Evolutionary conservation across 2,329 filamentous ascomycete species (phyloP), one percentile per base, ranked within the genome.

Genomic region (Parafenestella ontariensis): DNA sequence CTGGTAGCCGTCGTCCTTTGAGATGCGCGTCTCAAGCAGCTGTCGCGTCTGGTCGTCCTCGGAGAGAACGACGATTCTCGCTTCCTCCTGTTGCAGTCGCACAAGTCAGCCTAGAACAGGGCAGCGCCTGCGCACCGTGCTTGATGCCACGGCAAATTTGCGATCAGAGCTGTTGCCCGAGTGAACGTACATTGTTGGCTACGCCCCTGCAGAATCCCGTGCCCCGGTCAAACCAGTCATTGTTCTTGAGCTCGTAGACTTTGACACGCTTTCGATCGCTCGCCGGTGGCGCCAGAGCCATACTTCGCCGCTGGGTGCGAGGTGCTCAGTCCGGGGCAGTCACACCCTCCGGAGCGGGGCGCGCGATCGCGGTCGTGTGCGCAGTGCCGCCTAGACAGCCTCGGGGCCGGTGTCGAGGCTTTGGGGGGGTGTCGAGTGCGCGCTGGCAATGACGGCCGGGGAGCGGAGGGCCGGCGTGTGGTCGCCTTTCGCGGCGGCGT

Each of bases 171-270:
- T 43, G 7, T 21, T 10, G 24, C n/a, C 29, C 49, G 28, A 31
- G 15, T n/a, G n/a, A 20, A 76, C 89, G 76, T 85, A 95, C 90
- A 76, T 87, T 84, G 61, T 88, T 79, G 62, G 90, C 85, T 62
- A 87, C 84, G 43, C 93, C 92, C 56, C 87, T 91, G 77, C 95
- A 98, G 77, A 97, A 97, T 59, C 95, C 95, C 43, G 95, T 99
- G 62, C 95, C 95, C 71, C 94, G 86, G 79, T 99, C 95, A 76
- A 94, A 97, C 95, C 95, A 99, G 86, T 98, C 95, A 84, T 96
- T 96, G 80, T 96, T 92, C 77, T 91, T 92, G 71, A 99, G 85
- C 82, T 98, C 95, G 78, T 99, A 99, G 75, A 99, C 95, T 83
- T 99, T 99, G 78, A 98, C 95, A 83, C 95, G 80, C 73, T 81